Conservation (phyloP, 225 moss, liverwort and hornwort genomes). For the Marchantia polymorpha region DNA sequence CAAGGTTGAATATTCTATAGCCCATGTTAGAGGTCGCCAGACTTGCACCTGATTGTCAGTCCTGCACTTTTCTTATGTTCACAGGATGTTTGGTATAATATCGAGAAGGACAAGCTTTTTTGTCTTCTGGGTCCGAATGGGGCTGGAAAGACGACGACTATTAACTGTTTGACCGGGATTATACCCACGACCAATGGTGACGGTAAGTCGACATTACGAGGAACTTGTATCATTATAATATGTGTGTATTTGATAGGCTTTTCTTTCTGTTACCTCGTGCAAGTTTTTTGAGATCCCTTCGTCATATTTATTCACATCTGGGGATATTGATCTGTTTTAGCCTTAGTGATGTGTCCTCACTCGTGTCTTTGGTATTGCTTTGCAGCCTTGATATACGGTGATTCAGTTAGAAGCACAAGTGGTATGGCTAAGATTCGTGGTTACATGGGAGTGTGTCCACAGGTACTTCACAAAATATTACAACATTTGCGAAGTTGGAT, state of each 20-base stretch:
- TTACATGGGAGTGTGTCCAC: constrained; percentile 82
- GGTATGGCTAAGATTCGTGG: constrained; percentile 55
- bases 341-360: background rate
- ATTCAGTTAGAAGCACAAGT: constrained; percentile 69
- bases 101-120: constrained; percentile 94
- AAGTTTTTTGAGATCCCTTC: background rate
- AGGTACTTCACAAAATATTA: constrained; percentile 46
- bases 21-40: background rate
- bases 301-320: background rate
- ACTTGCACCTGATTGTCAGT: background rate
- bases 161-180: constrained; percentile 88
- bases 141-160: constrained; percentile 95
- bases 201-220: constrained; percentile 37
- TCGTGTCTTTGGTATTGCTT: background rate
- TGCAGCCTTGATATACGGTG: constrained; percentile 78
- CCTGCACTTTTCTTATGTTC: background rate
- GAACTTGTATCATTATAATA: background rate
- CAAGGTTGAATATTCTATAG: too few relatives aligned
- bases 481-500: background rate
- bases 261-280: background rate
- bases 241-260: background rate
- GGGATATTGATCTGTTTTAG: background rate
- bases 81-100: constrained; percentile 93
- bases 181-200: constrained; percentile 89
- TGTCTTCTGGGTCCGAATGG: constrained; percentile 93